phyloP scores from a whole-genome alignment of 805 yeast species.

The Pichia californica region DNA sequence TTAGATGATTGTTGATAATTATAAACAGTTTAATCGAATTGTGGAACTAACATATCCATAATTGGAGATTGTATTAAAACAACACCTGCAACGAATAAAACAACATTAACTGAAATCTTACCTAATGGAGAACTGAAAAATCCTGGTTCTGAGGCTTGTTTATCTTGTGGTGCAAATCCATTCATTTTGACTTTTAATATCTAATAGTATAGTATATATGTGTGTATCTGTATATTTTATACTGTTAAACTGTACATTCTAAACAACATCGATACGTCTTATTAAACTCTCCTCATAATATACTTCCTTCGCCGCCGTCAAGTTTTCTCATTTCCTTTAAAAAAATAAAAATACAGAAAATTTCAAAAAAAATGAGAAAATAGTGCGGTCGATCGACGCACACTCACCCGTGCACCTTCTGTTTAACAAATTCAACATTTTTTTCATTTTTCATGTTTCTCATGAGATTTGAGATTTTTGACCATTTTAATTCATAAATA shows the following conservation, averaged over 20 bases:
- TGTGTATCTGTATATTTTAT: background rate
- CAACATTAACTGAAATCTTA: conserved; percentile 57
- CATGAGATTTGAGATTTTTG: background rate
- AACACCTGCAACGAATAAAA: conserved; percentile 66
- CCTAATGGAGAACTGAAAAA: conserved; percentile 59
- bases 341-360: background rate
- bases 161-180: conserved; percentile 14
- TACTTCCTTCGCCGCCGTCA: too few species aligned
- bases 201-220: background rate
- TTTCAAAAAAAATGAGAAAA: background rate
- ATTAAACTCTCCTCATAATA: too few species aligned
- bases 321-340: background rate
- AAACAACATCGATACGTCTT: background rate
- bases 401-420: background rate
- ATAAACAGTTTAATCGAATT: conserved; percentile 27
- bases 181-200: too few species aligned
- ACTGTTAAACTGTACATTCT: background rate
- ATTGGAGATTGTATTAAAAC: conserved; percentile 70
- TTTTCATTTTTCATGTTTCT: background rate
- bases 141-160: conserved; percentile 33
- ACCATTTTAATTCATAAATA: too few species aligned
- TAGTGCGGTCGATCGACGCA: background rate
- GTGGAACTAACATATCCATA: conserved; percentile 80
- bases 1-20: too few species aligned
- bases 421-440: background rate